Evolutionary conservation across 78 protist genomes (phyloP).

Genomic region (Bigelowiella natans): DNA sequence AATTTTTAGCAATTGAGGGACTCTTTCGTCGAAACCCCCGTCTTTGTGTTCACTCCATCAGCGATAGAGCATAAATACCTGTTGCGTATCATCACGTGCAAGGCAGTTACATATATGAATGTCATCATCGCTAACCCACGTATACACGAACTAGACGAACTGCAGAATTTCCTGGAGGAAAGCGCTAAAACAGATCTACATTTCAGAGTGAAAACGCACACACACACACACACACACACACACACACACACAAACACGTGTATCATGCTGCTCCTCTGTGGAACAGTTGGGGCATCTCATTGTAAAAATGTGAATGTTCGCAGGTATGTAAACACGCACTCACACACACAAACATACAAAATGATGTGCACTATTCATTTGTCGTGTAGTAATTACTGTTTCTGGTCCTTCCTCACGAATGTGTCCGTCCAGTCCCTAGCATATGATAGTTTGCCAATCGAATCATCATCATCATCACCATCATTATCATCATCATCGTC

Average conservation of each 20-base stretch:
- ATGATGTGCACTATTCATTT: not conserved
- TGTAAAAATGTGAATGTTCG: not conserved
- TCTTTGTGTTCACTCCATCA: not conserved
- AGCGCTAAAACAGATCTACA: not conserved
- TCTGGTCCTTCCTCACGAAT: not conserved
- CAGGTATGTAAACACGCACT: not conserved
- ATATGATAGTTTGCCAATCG: no score
- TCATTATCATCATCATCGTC: no score
- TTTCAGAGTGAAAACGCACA: not conserved
- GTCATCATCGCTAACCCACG: no score
- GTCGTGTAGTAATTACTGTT: not conserved
- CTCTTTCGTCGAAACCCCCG: not conserved
- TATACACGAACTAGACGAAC: no score
- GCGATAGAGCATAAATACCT: not conserved
- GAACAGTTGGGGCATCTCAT: not conserved
- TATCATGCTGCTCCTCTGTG: not conserved
- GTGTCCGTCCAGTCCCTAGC: constrained; percentile 1
- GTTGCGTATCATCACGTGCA: no score
- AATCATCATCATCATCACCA: no score
- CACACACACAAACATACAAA: not conserved
- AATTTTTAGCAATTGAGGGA: not conserved
- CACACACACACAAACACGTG: not conserved
- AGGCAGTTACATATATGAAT: no score
- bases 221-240: not conserved
- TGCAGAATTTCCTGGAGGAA: no score